Evolutionary conservation across 306 rosid species (phyloP).

Genomic region (Vicia sativa): DNA sequence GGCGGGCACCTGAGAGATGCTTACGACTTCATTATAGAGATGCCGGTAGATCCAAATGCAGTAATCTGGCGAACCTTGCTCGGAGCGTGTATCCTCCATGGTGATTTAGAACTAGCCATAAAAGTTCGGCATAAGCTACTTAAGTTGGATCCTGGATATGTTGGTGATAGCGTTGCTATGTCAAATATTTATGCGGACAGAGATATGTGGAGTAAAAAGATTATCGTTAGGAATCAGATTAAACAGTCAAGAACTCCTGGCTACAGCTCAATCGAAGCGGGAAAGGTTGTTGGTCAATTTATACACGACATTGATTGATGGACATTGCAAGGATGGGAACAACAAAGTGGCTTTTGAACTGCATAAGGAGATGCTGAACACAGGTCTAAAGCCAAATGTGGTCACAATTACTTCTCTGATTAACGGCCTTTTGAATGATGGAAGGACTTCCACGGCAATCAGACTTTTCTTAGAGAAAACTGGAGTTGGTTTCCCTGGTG

Average conservation of each 20-base stretch:
- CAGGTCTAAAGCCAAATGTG: slow-evolving; percentile 57
- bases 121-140: slow-evolving; percentile 48
- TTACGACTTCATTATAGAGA: slow-evolving; percentile 52
- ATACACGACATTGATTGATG: slow-evolving; percentile 74
- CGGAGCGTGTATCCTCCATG: slow-evolving; percentile 57
- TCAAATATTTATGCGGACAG: slow-evolving; percentile 64
- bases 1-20: slow-evolving; percentile 55
- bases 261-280: slow-evolving; percentile 57
- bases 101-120: slow-evolving; percentile 52
- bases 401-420: slow-evolving; percentile 61
- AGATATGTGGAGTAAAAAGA: slow-evolving; percentile 63
- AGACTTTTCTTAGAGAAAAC: slow-evolving; percentile 55
- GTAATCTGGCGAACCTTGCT: slow-evolving; percentile 64
- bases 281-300: slow-evolving; percentile 44
- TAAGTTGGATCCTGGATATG: slow-evolving; percentile 53
- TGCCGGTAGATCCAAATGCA: slow-evolving; percentile 42
- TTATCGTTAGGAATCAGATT: slow-evolving; percentile 49
- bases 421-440: slow-evolving; percentile 71
- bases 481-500: slow-evolving; percentile 29
- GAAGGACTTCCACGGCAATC: slow-evolving; percentile 57
- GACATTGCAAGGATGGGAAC: slow-evolving; percentile 61
- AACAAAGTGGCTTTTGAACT: slow-evolving; percentile 57
- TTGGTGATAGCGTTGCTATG: slow-evolving; percentile 60
- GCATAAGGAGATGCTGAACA: slow-evolving; percentile 58
- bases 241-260: slow-evolving; percentile 49